A percentile compares a stretch with the other conserved stretches of the same genome.
phyloP scores from a whole-genome alignment of 306 rosid species.

The Hippophae tibetana region DNA sequence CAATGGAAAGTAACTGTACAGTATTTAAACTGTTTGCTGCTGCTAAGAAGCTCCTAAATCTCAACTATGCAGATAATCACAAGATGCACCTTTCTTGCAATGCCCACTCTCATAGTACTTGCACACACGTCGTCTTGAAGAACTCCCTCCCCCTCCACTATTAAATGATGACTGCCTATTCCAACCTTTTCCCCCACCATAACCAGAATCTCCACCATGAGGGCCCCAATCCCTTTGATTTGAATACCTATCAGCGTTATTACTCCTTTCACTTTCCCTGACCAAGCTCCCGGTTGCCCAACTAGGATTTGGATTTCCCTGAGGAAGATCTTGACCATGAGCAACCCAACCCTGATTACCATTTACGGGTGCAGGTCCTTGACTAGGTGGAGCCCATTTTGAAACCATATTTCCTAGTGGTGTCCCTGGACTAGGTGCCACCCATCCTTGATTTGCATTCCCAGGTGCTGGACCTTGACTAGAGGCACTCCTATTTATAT shows the following conservation, averaged over 20 bases:
- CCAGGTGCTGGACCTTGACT: conserved; percentile 48
- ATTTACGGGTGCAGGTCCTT: conserved; percentile 39
- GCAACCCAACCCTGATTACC: conserved; percentile 52
- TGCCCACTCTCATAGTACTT: conserved; percentile 70
- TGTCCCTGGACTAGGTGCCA: conserved; percentile 47
- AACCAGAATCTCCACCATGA: conserved; percentile 60
- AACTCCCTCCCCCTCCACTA: conserved; percentile 44
- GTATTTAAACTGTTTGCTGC: conserved; percentile 34
- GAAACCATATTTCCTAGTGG: conserved; percentile 33
- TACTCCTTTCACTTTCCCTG: conserved; percentile 48
- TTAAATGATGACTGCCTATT: conserved; percentile 64
- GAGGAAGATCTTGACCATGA: conserved; percentile 42
- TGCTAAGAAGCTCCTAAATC: conserved; percentile 8
- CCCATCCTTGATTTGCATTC: conserved; percentile 67
- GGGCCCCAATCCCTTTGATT: conserved; percentile 48
- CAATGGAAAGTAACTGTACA: conserved; percentile 63
- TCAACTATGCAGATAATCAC: conserved; percentile 75
- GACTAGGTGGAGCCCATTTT: conserved; percentile 55
- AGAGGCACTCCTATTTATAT: conserved; percentile 49
- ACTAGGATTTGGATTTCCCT: conserved; percentile 46
- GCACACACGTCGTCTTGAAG: conserved; percentile 73
- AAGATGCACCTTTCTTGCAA: conserved; percentile 79
- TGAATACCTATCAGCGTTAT: conserved; percentile 50
- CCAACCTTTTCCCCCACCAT: conserved; percentile 62
- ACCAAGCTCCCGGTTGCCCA: conserved; percentile 54